phyloP scores from a whole-genome alignment of 495 filamentous ascomycete genomes.

The Hypoxylon fragiforme region DNA sequence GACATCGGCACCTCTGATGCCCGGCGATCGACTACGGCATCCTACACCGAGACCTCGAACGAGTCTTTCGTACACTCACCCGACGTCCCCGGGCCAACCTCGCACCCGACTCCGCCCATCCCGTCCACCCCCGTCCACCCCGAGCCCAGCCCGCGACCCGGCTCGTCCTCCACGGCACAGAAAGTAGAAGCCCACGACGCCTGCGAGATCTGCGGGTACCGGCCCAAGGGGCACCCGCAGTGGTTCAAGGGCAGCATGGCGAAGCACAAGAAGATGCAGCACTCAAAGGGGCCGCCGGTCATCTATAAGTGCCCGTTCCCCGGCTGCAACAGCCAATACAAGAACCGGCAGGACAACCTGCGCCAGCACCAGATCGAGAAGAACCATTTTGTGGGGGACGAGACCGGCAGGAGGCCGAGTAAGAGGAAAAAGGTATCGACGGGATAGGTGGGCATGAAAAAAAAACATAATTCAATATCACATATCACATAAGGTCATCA shows the following conservation, averaged over 20 bases:
- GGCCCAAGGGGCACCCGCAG: conserved; percentile 54
- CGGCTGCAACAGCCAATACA: conserved; percentile 53
- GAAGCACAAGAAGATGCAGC: conserved; percentile 55
- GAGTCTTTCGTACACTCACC: conserved; percentile 26
- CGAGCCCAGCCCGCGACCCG: conserved; percentile 9
- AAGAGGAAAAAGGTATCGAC: conserved; percentile 48
- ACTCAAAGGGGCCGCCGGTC: conserved; percentile 45
- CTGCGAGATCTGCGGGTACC: conserved; percentile 54
- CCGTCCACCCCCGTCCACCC: conserved; percentile 14
- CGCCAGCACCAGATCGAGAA: conserved; percentile 55
- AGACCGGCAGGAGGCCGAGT: conserved; percentile 42
- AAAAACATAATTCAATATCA: conserved; percentile 5
- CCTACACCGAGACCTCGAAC: conserved; percentile 23
- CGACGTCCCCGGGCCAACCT: conserved; percentile 2
- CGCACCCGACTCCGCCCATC: conserved; percentile 15
- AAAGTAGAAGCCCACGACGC: conserved; percentile 45
- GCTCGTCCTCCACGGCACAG: conserved; percentile 25
- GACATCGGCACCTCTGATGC: conserved; percentile 4
- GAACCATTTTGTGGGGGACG: conserved; percentile 48
- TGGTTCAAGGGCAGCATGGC: conserved; percentile 59
- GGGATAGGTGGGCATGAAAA: not conserved
- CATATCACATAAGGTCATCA: not conserved
- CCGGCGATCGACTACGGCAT: conserved; percentile 17
- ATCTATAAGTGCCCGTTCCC: conserved; percentile 54
- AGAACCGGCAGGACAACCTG: conserved; percentile 54